These are phyloP conservation scores for Mucor velutinosus DNA, from an alignment of 371 early-diverging fungal genomes.

Conservation along the genomic window DNA sequence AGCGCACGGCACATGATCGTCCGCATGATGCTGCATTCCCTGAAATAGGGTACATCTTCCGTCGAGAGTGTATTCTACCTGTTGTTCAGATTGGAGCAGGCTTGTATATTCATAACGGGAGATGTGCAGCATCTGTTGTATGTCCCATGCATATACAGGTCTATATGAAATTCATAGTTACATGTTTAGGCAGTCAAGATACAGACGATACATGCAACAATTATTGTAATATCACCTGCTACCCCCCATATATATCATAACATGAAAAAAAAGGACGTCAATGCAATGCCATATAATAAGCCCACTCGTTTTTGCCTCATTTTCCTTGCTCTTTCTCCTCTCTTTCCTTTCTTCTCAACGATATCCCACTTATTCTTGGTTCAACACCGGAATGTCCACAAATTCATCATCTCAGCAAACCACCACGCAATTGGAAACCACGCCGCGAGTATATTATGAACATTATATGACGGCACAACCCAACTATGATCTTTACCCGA, in stretches of 20 bases:
- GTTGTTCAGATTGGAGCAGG: too few species aligned
- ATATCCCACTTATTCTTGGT: slow-evolving; percentile 16
- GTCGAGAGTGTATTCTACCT: not conserved
- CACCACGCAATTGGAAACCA: slow-evolving; percentile 36
- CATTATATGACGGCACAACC: slow-evolving; percentile 36
- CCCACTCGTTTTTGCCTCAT: slow-evolving; percentile 1
- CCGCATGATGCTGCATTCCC: slow-evolving; percentile 10
- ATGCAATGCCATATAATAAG: slow-evolving; percentile 1
- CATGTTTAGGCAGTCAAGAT: not conserved
- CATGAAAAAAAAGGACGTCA: slow-evolving; percentile 1
- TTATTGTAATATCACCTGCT: slow-evolving; percentile 9
- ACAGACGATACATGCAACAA: not conserved
- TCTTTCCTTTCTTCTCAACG: slow-evolving; percentile 12
- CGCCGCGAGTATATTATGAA: slow-evolving; percentile 41
- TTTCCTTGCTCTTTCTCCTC: slow-evolving; percentile 2
- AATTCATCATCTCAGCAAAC: not conserved
- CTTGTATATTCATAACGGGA: not conserved
- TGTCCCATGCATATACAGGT: not conserved
- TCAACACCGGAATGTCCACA: slow-evolving; percentile 29
- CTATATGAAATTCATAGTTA: not conserved
- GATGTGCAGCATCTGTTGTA: not conserved
- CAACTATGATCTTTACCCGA: slow-evolving; percentile 47
- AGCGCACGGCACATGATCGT: slow-evolving; percentile 1
- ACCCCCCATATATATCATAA: not conserved
- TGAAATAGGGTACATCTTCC: not conserved